Conservation (phyloP, 768 basidiomycete species). For the Auriscalpium vulgare region DNA sequence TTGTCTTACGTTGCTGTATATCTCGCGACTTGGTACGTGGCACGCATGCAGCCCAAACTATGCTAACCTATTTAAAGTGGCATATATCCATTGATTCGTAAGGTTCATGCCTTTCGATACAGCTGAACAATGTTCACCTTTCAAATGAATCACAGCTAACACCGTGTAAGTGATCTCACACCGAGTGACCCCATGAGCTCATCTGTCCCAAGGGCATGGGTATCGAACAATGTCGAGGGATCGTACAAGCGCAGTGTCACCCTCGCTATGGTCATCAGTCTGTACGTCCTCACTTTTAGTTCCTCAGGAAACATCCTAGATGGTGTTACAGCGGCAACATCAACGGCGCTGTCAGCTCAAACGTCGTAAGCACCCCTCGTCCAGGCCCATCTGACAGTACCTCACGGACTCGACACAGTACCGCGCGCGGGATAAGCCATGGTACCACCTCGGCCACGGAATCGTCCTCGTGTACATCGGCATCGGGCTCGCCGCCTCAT, state of each 20-base stretch:
- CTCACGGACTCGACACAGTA: constrained; percentile 31
- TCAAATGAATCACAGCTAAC: constrained; percentile 39
- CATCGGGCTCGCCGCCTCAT: constrained; percentile 46
- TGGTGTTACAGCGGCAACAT: constrained; percentile 47
- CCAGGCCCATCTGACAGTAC: background rate
- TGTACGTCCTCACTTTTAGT: constrained; percentile 30
- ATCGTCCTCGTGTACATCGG: constrained; percentile 68
- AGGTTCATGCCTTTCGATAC: constrained; percentile 21
- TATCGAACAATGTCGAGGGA: constrained; percentile 68
- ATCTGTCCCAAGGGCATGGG: constrained; percentile 33
- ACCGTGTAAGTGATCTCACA: constrained; percentile 34
- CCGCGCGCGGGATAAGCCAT: constrained; percentile 55
- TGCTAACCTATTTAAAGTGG: constrained; percentile 33
- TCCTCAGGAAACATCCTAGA: background rate
- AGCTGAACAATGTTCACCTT: background rate
- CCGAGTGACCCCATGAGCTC: background rate
- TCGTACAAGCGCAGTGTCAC: constrained; percentile 69
- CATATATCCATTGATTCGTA: constrained; percentile 67
- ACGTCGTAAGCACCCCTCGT: constrained; percentile 45
- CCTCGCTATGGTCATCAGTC: constrained; percentile 60
- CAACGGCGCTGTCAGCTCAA: constrained; percentile 71
- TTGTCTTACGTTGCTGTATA: constrained; percentile 69
- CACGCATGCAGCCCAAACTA: background rate
- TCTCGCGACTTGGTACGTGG: constrained; percentile 54
- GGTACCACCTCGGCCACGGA: constrained; percentile 57